Base-by-base conservation (phyloP, 352 stramenopile genomes). In the Phytophthora niederhauseri region DNA sequence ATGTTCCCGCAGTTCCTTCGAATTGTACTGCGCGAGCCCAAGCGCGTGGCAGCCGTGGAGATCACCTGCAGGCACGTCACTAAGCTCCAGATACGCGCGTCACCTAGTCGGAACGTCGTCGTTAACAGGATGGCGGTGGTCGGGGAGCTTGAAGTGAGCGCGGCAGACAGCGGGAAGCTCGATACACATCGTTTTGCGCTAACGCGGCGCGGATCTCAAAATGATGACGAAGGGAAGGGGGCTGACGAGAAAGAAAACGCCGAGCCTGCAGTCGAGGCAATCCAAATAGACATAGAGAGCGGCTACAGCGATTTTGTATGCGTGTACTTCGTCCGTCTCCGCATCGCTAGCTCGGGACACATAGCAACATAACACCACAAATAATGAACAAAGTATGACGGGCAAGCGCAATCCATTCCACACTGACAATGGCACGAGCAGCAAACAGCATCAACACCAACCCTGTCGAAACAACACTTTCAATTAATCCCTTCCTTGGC, bases 1-100 rank as follows among this genome's bases (percentile, higher is more conserved):
- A 81, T 93, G 73, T 93, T 82, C 60, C 87, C 85, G 12, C 87
- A 94, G 61, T 83, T 93, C 31, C 70, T 95, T 20, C 75, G 78
- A 17, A 76, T 95, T 45, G 73, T 83, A 11, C 57, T 95, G 49
- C 77, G 82, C 9, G 81, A 93, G 43, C 82, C 84, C 11, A 82
- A 87, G 54, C 73, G 72, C 4, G 73, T 95, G 15, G 64, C 57
- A 8, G 70, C 73, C 24, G 70, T 93, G n/a, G 87, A 95, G 49
- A 75, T 95, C 41, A 91, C 85, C 20, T 93, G 78, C 57, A 78
- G 80, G 15, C 77, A 91, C 63, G 64, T 92, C 31, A 82, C 78
- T 45, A 85, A 84, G 53, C 53, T 95, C 61, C 67, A 84, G 61
- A 52, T 95, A 7, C 80, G 81, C 26, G 77, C 73, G 4, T 76